These are phyloP conservation scores for Pelargonium myrrhifolium DNA, from an alignment of 441 rosid genomes.

Conservation along the genomic window DNA sequence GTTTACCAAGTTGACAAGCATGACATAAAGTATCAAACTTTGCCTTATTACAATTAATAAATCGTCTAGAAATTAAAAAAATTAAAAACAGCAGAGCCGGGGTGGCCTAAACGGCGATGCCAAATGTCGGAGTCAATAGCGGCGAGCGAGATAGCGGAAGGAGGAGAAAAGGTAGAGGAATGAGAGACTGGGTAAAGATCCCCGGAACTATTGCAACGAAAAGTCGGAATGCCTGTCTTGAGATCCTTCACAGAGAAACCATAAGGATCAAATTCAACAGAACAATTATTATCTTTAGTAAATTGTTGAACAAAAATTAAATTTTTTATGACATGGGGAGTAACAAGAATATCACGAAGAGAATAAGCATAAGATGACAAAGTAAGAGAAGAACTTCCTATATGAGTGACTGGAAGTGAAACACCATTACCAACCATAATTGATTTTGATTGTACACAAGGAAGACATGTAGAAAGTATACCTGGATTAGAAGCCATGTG, in stretches of 20 bases:
- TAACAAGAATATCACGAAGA: neutral
- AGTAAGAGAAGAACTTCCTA: neutral
- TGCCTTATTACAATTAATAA: neutral
- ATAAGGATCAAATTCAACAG: too few relatives aligned
- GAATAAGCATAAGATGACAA: neutral
- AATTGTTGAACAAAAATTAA: too few relatives aligned
- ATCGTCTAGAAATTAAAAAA: neutral
- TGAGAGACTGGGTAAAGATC: neutral
- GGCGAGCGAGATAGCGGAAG: neutral
- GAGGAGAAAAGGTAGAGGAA: neutral
- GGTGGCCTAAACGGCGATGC: neutral
- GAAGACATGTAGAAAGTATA: neutral
- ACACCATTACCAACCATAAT: neutral
- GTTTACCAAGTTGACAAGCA: neutral
- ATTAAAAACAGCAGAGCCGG: neutral
- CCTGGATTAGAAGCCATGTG: neutral
- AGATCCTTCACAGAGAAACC: neutral
- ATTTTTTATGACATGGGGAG: too few relatives aligned
- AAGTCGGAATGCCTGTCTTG: neutral
- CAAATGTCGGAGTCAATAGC: neutral
- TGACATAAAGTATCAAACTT: neutral
- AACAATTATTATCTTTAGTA: too few relatives aligned
- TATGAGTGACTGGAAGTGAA: neutral
- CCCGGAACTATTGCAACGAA: neutral
- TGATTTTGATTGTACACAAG: neutral